Conservation (phyloP, 208 protist species). For the Strigomonas culicis region DNA sequence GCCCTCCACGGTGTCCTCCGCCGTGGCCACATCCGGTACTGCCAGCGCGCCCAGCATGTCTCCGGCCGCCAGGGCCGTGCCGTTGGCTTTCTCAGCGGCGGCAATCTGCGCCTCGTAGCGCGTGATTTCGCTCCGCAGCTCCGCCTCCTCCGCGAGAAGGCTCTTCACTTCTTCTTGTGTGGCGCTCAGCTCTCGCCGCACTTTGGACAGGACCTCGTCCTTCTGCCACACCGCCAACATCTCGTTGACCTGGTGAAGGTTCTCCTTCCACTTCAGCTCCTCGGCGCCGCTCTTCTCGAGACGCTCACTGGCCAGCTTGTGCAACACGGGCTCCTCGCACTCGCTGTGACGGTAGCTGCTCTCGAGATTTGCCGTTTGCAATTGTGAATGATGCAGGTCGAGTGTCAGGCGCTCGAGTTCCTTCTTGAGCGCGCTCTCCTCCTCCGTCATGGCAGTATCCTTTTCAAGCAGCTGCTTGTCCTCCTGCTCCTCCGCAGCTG, state of each 20-base stretch:
- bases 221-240: slow-evolving; percentile 23
- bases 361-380: slow-evolving; percentile 44
- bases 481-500: slow-evolving; percentile 46
- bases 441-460: slow-evolving; percentile 23
- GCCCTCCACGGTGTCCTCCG: neutral
- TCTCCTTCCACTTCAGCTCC: slow-evolving; percentile 22
- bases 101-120: too few relatives aligned
- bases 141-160: too few relatives aligned
- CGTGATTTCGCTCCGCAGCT: too few relatives aligned
- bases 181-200: slow-evolving; percentile 22
- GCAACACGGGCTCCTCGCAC: slow-evolving; percentile 63
- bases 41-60: neutral
- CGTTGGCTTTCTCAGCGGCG: too few relatives aligned
- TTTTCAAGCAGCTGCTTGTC: slow-evolving; percentile 39
- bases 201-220: slow-evolving; percentile 9
- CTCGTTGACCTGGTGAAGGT: slow-evolving; percentile 33
- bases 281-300: slow-evolving; percentile 26
- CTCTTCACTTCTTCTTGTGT: neutral
- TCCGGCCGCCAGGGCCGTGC: neutral
- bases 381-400: slow-evolving; percentile 61
- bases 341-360: slow-evolving; percentile 58
- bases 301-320: slow-evolving; percentile 22
- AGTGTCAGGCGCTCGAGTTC: slow-evolving; percentile 48
- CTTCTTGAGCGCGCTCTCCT: slow-evolving; percentile 39
- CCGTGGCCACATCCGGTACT: neutral